Evolutionary conservation across 2,329 filamentous ascomycete genomes (phyloP).

Genomic region (Cercospora nicotianae): DNA sequence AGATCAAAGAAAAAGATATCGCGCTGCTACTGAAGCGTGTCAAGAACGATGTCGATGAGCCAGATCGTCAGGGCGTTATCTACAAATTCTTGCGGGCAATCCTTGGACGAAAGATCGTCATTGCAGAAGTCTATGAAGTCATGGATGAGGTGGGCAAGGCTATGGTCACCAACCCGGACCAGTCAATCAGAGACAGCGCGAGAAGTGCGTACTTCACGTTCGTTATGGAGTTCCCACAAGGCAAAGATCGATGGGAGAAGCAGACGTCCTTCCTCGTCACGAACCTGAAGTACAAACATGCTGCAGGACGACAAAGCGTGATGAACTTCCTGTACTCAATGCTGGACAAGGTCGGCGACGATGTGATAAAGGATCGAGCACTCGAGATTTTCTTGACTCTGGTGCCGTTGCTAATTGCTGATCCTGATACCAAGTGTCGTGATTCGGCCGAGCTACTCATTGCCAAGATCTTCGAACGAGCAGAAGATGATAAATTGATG

Average conservation of each 20-base stretch:
- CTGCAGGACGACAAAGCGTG: constrained; percentile 84
- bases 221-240: constrained; percentile 89
- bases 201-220: constrained; percentile 92
- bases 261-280: constrained; percentile 85
- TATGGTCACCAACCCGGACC: constrained; percentile 95
- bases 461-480: constrained; percentile 75
- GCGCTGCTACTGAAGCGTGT: constrained; percentile 80
- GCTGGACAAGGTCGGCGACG: constrained; percentile 79
- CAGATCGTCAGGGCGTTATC: constrained; percentile 85
- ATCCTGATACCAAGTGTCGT: constrained; percentile 82
- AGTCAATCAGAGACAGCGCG: constrained; percentile 81
- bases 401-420: constrained; percentile 81
- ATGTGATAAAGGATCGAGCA: constrained; percentile 78
- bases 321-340: constrained; percentile 88
- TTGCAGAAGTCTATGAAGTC: constrained; percentile 85
- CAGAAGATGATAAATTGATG: constrained; percentile 66
- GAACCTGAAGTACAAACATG: constrained; percentile 86
- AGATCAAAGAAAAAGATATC: constrained; percentile 76
- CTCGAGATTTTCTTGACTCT: constrained; percentile 82
- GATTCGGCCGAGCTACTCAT: constrained; percentile 77
- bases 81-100: constrained; percentile 93
- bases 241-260: constrained; percentile 82
- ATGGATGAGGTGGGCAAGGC: constrained; percentile 85
- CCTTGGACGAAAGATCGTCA: constrained; percentile 79
- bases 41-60: constrained; percentile 86